Percentiles rank a stretch among this genome's conserved stretches.
Evolutionary conservation across 345 rosid genomes (phyloP).

Genomic region (Aurinia saxatilis): DNA sequence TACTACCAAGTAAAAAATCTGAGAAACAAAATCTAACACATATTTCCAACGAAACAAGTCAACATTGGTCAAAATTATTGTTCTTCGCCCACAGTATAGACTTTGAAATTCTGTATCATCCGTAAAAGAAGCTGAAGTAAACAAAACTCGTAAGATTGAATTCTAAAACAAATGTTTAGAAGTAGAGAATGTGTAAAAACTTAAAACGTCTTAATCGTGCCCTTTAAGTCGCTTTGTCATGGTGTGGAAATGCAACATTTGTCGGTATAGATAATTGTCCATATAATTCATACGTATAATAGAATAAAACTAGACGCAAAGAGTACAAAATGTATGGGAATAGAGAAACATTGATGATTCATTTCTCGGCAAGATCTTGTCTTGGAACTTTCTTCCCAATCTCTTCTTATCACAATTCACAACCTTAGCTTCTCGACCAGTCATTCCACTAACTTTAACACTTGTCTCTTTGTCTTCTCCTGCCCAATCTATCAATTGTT

Average conservation of each 20-base stretch:
- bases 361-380: slow-evolving; percentile 17
- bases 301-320: background rate
- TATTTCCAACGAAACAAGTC: too few species aligned
- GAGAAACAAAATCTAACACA: too few species aligned
- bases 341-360: slow-evolving; percentile 15
- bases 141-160: too few species aligned
- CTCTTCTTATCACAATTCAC: slow-evolving; percentile 21
- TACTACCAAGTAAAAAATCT: too few species aligned
- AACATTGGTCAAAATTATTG: too few species aligned
- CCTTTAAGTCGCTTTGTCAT: slow-evolving; percentile 10
- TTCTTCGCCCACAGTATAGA: too few species aligned
- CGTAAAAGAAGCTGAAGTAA: too few species aligned
- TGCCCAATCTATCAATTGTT: background rate
- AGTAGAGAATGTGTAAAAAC: too few species aligned
- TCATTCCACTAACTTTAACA: background rate
- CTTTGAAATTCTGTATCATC: too few species aligned
- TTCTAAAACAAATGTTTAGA: too few species aligned
- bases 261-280: background rate
- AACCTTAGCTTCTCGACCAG: slow-evolving; percentile 21
- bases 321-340: slow-evolving; percentile 19
- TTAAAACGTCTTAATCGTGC: slow-evolving; percentile 6
- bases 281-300: too few species aligned
- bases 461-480: slow-evolving; percentile 15
- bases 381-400: slow-evolving; percentile 22
- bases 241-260: slow-evolving; percentile 17